phyloP scores from a whole-genome alignment of 1,139 yeast species.

The Saccharomyces hybrid region DNA sequence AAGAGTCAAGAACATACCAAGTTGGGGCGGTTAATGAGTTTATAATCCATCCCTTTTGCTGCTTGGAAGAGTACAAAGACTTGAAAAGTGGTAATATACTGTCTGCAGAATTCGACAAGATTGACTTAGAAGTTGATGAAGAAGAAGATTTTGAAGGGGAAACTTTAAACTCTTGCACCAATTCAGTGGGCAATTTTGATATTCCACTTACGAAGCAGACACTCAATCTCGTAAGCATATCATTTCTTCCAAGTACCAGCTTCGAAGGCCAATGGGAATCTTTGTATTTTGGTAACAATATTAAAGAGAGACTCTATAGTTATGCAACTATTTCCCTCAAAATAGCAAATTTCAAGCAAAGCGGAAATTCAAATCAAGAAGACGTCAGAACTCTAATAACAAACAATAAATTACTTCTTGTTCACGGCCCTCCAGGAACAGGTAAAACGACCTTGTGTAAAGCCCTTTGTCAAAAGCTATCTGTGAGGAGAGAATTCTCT shows the following conservation, averaged over 20 bases:
- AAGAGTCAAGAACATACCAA: constrained; percentile 1
- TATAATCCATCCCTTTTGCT: constrained; percentile 12
- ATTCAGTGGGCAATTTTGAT: neutral
- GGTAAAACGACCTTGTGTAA: constrained; percentile 46
- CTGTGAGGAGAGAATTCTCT: constrained; percentile 20
- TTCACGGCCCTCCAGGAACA: constrained; percentile 47
- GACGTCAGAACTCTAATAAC: constrained; percentile 1
- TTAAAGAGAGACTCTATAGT: constrained; percentile 27
- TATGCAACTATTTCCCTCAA: constrained; percentile 29
- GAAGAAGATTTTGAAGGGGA: constrained; percentile 7
- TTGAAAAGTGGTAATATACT: neutral
- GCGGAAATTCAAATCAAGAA: constrained; percentile 1
- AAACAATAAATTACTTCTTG: constrained; percentile 30
- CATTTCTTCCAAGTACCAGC: constrained; percentile 25
- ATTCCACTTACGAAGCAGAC: constrained; percentile 21
- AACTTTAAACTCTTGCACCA: constrained; percentile 2
- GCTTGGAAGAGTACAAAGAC: constrained; percentile 6
- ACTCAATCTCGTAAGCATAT: constrained; percentile 13
- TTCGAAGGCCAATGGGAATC: constrained; percentile 32
- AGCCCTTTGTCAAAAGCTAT: constrained; percentile 35
- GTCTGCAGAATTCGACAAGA: constrained; percentile 23
- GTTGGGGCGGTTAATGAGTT: neutral
- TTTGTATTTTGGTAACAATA: constrained; percentile 23
- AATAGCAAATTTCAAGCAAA: constrained; percentile 12
- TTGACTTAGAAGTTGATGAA: constrained; percentile 18